A percentile compares a stretch with the other conserved stretches of the same genome.
Conservation (phyloP, 306 rosid genomes). For the Malus sylvestris region DNA sequence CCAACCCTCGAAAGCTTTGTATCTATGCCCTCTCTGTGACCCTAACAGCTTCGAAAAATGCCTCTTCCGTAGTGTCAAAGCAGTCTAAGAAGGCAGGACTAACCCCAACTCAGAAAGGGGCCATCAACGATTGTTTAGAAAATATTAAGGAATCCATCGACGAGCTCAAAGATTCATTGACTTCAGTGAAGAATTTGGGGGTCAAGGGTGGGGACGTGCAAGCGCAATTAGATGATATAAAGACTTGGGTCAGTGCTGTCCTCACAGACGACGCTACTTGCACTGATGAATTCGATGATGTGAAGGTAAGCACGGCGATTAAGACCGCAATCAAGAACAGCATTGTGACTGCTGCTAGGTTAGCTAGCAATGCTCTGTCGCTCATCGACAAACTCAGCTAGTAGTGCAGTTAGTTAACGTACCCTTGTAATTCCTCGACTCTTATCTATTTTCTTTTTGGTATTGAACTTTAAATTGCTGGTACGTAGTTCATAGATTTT, state of each 20-base stretch:
- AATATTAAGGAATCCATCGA: constrained; percentile 11
- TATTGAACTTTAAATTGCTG: background rate
- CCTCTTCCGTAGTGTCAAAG: constrained; percentile 19
- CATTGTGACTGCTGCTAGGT: background rate
- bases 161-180: constrained; percentile 7
- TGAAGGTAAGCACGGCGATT: background rate
- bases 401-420: background rate
- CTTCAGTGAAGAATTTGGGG: constrained; percentile 1
- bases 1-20: constrained; percentile 34
- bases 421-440: background rate
- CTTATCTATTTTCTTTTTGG: background rate
- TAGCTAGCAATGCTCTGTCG: constrained; percentile 23
- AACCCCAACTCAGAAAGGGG: constrained; percentile 4
- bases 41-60: constrained; percentile 12
- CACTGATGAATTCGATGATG: constrained; percentile 22
- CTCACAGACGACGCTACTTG: constrained; percentile 33
- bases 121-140: constrained; percentile 37
- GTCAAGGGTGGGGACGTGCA: background rate
- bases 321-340: background rate
- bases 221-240: constrained; percentile 9
- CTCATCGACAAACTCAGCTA: background rate
- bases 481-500: background rate
- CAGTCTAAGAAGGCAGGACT: background rate
- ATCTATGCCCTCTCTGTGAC: constrained; percentile 30
- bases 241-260: constrained; percentile 39